Base-by-base conservation (phyloP, 768 basidiomycete genomes). In the Pluteus cervinus region DNA sequence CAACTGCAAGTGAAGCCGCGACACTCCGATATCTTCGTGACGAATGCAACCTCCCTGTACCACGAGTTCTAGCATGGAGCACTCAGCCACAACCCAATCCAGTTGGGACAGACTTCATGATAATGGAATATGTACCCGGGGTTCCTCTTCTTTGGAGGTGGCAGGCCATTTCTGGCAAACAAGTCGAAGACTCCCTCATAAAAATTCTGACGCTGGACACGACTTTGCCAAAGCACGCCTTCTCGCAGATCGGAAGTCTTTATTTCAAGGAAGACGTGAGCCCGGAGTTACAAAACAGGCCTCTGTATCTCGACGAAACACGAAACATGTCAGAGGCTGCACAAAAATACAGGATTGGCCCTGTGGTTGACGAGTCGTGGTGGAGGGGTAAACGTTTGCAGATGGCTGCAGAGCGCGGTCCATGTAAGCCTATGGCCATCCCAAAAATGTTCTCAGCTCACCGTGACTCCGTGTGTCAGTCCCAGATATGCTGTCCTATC, bases 1-100 rank as follows among this genome's bases (percentile, higher is more conserved):
- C 44, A 11, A 62, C 58, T 2, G 62, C 63, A 5, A 63, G 61
- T 36, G 62, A 62, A 36, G 62, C 61, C 4, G 62, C 61, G 10
- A 64, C 62, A 3, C 53, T 62, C 43, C 49, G 62, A 17, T 63
- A 50, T 36, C 40, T 47, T 24, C 54, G 54, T 16, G 44, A 40
- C 16, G 31, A 43, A 16, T 54, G 62, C 17, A 41, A 42, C 9
- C 23, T 63, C 16, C 56, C 53, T 4, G 50, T 53, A 20, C 60
- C 62, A 5, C 44, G 41, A 11, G 49, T 64, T 14, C 41, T 58
- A 29, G 42, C 53, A 24, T 62, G 60, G 61, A 54, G 46, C 34
- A 45, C 52, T 20, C 30, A 33, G 17, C 48, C 53, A 5, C 41
- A 42, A 18, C 14, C 17, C n/a, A 57, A 50, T 7, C 44, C 46